A percentile compares a stretch with the other conserved stretches of the same genome.
phyloP scores from a whole-genome alignment of 371 early-diverging fungal genomes.

The Fennellomyces sp. region DNA sequence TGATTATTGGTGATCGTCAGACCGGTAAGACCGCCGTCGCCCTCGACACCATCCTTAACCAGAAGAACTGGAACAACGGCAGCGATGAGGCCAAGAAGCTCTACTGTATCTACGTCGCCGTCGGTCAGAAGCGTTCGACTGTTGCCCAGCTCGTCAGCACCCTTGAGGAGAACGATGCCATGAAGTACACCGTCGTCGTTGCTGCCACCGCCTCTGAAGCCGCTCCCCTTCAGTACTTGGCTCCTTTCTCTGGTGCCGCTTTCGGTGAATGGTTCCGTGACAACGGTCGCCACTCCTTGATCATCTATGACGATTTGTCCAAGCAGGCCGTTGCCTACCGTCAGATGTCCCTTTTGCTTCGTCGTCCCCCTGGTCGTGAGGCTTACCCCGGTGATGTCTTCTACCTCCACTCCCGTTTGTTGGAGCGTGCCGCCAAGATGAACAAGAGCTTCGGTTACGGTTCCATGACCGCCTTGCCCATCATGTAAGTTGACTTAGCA shows the following conservation, averaged over 20 bases:
- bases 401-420: conserved; percentile 95
- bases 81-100: conserved; percentile 47
- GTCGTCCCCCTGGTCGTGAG: conserved; percentile 97
- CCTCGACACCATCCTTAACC: conserved; percentile 95
- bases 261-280: conserved; percentile 96
- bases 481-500: conserved; percentile 63
- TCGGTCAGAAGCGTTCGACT: conserved; percentile 97
- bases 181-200: conserved; percentile 92
- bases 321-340: conserved; percentile 98
- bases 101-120: conserved; percentile 97
- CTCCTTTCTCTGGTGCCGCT: conserved; percentile 95
- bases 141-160: conserved; percentile 96
- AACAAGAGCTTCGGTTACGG: conserved; percentile 89
- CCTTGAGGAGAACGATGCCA: conserved; percentile 79
- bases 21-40: conserved; percentile 97
- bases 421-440: conserved; percentile 98
- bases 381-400: conserved; percentile 98
- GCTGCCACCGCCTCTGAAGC: conserved; percentile 97
- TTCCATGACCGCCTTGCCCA: conserved; percentile 93
- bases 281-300: conserved; percentile 91
- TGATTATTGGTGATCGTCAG: conserved; percentile 98
- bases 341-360: conserved; percentile 95
- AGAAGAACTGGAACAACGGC: conserved; percentile 94
- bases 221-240: conserved; percentile 94
- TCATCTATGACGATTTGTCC: conserved; percentile 96